A percentile compares a stretch with the other conserved stretches of the same genome.
Evolutionary conservation across 768 basidiomycete species (phyloP).

Genomic region (Epithele typhae): DNA sequence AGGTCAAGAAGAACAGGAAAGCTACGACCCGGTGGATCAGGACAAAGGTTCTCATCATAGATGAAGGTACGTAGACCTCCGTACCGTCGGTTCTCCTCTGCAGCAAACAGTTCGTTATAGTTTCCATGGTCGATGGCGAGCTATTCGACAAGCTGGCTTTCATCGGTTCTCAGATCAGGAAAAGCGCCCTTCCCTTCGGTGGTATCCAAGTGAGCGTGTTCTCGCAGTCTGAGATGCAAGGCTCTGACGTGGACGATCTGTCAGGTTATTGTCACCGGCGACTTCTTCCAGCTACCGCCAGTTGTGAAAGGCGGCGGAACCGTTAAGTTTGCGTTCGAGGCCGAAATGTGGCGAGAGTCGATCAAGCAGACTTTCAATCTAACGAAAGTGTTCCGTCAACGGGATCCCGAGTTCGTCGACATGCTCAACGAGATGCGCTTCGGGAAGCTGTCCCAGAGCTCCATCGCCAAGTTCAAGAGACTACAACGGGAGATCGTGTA

Average conservation of each 20-base stretch:
- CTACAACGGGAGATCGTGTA: conserved; percentile 72
- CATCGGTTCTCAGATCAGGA: conserved; percentile 64
- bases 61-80: conserved; percentile 52
- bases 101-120: conserved; percentile 35
- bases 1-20: conserved; percentile 81
- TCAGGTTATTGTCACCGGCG: conserved; percentile 88
- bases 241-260: too few relatives aligned
- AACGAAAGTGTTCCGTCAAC: conserved; percentile 93
- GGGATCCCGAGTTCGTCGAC: conserved; percentile 74
- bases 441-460: conserved; percentile 59
- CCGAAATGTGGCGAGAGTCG: conserved; percentile 65
- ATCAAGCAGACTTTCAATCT: conserved; percentile 86
- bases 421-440: conserved; percentile 99
- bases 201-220: conserved; percentile 95
- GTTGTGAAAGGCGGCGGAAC: conserved; percentile 56
- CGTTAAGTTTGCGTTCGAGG: conserved; percentile 92
- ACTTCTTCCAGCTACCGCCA: conserved; percentile 98
- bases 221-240: too few relatives aligned
- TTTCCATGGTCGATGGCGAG: conserved; percentile 96
- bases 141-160: conserved; percentile 85
- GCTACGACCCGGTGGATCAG: conserved; percentile 74
- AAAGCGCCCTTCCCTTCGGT: conserved; percentile 73
- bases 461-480: conserved; percentile 64
- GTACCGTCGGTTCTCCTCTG: neutral
- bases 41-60: conserved; percentile 80